Base-by-base conservation (phyloP, 1,139 yeast genomes). In the Arxiozyma slooffiae region DNA sequence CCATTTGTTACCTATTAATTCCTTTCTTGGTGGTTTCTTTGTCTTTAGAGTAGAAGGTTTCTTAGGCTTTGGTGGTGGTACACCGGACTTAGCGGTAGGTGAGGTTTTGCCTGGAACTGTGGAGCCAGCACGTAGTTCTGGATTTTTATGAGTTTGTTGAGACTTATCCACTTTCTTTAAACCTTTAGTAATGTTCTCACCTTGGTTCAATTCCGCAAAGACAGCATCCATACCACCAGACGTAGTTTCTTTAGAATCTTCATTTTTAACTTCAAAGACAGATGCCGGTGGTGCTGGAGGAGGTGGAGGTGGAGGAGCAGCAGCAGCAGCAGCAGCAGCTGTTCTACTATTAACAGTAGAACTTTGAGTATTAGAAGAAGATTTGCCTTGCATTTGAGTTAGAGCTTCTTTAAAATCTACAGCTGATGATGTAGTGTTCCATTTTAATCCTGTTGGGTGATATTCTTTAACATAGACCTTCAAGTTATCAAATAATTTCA, bases 121-220 rank as follows among this genome's bases (percentile, higher is more conserved):
- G 0, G 75, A 69, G 2, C 76, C 66, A 11, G 74, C 76, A 63
- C 95, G 82, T 60, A 88, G 73, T 43, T 75, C 83, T 5, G 97
- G 97, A 68, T 89, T 89, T 71, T 89, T 90, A 70, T 89, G 97
- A 36, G 96, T 88, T 94, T 87, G 88, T 70, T 89, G 86, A 20
- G 95, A 84, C 70, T 81, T 86, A 59, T 89, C 97, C 44, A 92
- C 97, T 69, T 92, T 92, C 66, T 84, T 87, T 61, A 94, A 79
- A 5, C 89, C 86, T 30, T 90, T 74, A 2, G 97, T 90, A 61
- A 94, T 84, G 41, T 71, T 71, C 57, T 82, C 86, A 51, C 99
- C 99, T 70, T 82, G 77, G 71, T 84, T 90, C 55, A 94, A 74
- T 58, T 87, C 95, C n/a, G 87, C 83, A 67, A 94, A 92, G 11